Percentiles rank a stretch among this genome's conserved stretches.
Evolutionary conservation across 768 basidiomycete genomes (phyloP).

Genomic region (Suillus subalutaceus): DNA sequence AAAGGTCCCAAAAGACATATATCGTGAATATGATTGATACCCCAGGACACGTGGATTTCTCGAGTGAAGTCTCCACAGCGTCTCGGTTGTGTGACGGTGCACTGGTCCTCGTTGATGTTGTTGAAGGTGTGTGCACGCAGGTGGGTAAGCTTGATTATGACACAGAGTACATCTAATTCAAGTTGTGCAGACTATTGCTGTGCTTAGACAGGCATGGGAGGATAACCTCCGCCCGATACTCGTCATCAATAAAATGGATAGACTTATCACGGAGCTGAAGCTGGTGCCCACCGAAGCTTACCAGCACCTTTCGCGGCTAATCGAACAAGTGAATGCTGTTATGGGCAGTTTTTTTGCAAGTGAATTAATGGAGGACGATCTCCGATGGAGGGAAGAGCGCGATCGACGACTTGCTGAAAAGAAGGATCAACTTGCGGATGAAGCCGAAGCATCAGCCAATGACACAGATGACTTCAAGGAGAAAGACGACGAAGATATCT

Average conservation of each 20-base stretch:
- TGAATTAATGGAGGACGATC: constrained; percentile 95
- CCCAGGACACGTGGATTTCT: constrained; percentile 98
- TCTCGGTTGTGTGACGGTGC: constrained; percentile 95
- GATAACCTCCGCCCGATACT: constrained; percentile 89
- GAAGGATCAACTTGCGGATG: constrained; percentile 69
- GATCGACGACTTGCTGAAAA: constrained; percentile 79
- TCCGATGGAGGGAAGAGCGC: constrained; percentile 91
- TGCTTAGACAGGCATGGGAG: constrained; percentile 92
- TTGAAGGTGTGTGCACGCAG: constrained; percentile 98
- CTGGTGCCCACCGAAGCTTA: constrained; percentile 91
- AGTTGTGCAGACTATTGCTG: constrained; percentile 79
- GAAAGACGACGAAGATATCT: constrained; percentile 96
- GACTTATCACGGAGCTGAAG: constrained; percentile 91
- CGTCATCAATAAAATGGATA: constrained; percentile 96
- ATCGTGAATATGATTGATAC: constrained; percentile 97
- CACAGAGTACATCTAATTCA: background rate
- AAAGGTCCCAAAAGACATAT: constrained; percentile 65
- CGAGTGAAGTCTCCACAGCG: constrained; percentile 94
- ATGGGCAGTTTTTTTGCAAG: constrained; percentile 97
- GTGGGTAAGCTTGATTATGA: constrained; percentile 45
- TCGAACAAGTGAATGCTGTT: constrained; percentile 97
- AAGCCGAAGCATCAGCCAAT: constrained; percentile 60
- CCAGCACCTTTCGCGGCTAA: constrained; percentile 88
- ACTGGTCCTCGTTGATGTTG: constrained; percentile 92
- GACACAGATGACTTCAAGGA: constrained; percentile 81